These are phyloP conservation scores for Fusarium marasasianum DNA, from an alignment of 2,329 filamentous ascomycete genomes.

Conservation along the genomic window DNA sequence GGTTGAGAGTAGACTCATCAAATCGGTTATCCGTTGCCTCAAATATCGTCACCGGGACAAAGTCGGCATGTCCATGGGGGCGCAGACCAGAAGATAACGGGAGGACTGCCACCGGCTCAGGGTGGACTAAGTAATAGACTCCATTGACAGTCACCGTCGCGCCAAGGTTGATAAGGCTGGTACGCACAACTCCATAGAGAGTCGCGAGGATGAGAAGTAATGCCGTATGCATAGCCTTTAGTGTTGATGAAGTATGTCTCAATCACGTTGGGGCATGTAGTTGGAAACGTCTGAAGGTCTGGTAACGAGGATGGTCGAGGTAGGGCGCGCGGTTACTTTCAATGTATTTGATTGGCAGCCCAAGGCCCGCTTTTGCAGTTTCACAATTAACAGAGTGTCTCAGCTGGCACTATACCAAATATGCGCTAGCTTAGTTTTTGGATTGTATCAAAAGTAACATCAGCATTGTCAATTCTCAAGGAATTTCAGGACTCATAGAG, in stretches of 20 bases:
- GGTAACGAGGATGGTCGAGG: accelerated
- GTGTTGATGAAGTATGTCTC: no score
- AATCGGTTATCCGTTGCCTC: not conserved
- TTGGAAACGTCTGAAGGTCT: not conserved
- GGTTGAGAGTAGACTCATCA: not conserved
- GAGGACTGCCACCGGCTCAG: not conserved
- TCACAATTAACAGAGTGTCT: accelerated
- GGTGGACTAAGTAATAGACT: not conserved
- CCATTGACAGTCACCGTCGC: not conserved
- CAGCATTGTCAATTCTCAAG: not conserved
- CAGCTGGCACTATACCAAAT: not conserved
- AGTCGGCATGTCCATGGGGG: accelerated
- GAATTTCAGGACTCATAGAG: not conserved
- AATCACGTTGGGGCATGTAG: not conserved
- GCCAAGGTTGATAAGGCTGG: not conserved
- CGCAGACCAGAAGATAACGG: not conserved
- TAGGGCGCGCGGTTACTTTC: not conserved
- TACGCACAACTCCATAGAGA: no score
- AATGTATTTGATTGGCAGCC: not conserved
- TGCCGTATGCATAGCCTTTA: not conserved
- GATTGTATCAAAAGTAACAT: not conserved
- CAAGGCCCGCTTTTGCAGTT: not conserved
- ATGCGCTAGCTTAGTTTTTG: accelerated
- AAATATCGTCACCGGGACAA: not conserved
- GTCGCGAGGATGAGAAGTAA: no score